Conservation (phyloP, 2,329 filamentous ascomycete species). For the Aspergillus sp. region DNA sequence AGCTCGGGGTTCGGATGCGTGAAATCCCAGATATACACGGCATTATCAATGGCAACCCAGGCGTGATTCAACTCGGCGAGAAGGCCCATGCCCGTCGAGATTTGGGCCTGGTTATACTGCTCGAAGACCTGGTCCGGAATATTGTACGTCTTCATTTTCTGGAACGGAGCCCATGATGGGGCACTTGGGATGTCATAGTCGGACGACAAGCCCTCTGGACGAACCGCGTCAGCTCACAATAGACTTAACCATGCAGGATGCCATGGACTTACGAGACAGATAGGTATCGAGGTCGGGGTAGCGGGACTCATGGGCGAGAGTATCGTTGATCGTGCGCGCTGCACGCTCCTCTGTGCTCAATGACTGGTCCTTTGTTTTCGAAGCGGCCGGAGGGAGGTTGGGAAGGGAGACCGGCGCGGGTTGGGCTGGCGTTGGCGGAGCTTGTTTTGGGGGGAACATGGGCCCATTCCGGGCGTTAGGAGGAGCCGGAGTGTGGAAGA, state of each 20-base stretch:
- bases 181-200: slow-evolving; percentile 72
- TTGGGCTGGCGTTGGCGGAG: slow-evolving; percentile 17
- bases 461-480: slow-evolving; percentile 28
- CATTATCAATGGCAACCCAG: slow-evolving; percentile 93
- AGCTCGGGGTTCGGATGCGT: slow-evolving; percentile 84
- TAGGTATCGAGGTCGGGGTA: slow-evolving; percentile 88
- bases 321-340: slow-evolving; percentile 71
- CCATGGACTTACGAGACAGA: slow-evolving; percentile 64
- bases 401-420: slow-evolving; percentile 24
- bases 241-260: slow-evolving; percentile 2
- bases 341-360: slow-evolving; percentile 68
- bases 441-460: slow-evolving; percentile 22
- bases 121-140: slow-evolving; percentile 89
- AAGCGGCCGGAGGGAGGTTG: slow-evolving; percentile 27
- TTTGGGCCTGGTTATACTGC: slow-evolving; percentile 78
- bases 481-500: slow-evolving; percentile 32
- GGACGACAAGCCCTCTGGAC: slow-evolving; percentile 72
- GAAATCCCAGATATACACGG: slow-evolving; percentile 96
- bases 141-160: slow-evolving; percentile 74
- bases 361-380: slow-evolving; percentile 40
- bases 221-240: slow-evolving; percentile 19
- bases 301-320: slow-evolving; percentile 63
- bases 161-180: slow-evolving; percentile 76
- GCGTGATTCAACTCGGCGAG: slow-evolving; percentile 93
- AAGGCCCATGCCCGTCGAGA: slow-evolving; percentile 87